These are phyloP conservation scores for Phaeoacremonium minimum DNA, from an alignment of 2,329 filamentous ascomycete species.

Conservation along the genomic window DNA sequence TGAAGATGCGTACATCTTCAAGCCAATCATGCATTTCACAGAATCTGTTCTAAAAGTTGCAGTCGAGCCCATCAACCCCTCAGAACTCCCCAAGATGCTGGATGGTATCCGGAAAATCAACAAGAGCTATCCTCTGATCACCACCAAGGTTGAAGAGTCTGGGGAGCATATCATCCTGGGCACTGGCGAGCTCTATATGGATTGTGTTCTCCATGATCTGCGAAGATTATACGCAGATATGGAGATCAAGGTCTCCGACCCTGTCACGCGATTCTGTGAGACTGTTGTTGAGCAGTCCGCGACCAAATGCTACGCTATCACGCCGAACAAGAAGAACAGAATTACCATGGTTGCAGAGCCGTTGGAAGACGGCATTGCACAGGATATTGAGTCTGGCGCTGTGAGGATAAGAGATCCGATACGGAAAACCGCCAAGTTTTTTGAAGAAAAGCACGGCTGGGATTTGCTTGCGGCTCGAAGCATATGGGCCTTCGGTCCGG, in stretches of 20 bases:
- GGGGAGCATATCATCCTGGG: conserved; percentile 94
- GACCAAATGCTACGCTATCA: conserved; percentile 96
- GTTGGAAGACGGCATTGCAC: conserved; percentile 87
- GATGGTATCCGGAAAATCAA: conserved; percentile 95
- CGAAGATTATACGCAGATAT: conserved; percentile 94
- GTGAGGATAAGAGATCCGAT: conserved; percentile 92
- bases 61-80: conserved; percentile 96
- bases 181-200: conserved; percentile 99
- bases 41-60: conserved; percentile 97
- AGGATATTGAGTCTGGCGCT: conserved; percentile 86
- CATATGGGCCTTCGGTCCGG: conserved; percentile 97
- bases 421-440: conserved; percentile 91
- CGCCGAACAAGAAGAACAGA: conserved; percentile 99
- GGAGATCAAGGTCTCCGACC: conserved; percentile 98
- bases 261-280: conserved; percentile 95
- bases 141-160: conserved; percentile 96
- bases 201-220: conserved; percentile 94
- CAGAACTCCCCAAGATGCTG: conserved; percentile 96
- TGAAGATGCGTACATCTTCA: conserved; percentile 94
- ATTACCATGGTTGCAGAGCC: conserved; percentile 98
- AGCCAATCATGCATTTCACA: conserved; percentile 87
- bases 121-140: conserved; percentile 94
- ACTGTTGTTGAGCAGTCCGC: conserved; percentile 96
- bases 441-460: conserved; percentile 96
- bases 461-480: conserved; percentile 90